Evolutionary conservation across 768 basidiomycete species (phyloP).

Genomic region (Xerocomus potaroensis): DNA sequence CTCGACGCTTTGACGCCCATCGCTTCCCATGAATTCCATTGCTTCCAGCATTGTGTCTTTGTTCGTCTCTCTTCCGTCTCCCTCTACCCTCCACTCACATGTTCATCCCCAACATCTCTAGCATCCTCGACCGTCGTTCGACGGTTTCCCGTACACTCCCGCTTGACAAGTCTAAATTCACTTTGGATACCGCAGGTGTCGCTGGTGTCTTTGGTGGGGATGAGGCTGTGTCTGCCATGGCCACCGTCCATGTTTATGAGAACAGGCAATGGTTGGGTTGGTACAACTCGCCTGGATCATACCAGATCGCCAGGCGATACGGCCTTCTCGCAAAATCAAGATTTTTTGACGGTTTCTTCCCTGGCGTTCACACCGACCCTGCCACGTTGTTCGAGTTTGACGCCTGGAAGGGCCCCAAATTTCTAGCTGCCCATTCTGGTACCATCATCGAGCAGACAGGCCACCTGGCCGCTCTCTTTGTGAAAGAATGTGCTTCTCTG

Average conservation of each 20-base stretch:
- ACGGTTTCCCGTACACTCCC: conserved; percentile 9
- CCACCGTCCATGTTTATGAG: not conserved
- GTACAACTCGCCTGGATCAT: not conserved
- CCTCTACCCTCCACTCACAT: conserved; percentile 12
- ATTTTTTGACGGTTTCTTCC: not conserved
- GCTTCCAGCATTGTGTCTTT: not conserved
- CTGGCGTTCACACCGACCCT: not conserved
- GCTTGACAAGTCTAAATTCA: conserved; percentile 11
- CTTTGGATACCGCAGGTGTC: not conserved
- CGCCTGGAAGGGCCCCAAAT: not conserved
- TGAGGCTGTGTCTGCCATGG: not conserved
- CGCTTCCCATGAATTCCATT: not conserved
- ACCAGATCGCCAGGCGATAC: not conserved
- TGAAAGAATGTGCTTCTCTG: not conserved
- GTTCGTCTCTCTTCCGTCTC: conserved; percentile 5
- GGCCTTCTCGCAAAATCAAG: not conserved
- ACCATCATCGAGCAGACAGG: not conserved
- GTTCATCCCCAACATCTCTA: conserved; percentile 18
- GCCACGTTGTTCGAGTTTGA: not conserved
- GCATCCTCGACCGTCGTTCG: conserved; percentile 12
- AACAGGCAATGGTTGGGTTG: not conserved
- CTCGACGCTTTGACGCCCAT: not conserved
- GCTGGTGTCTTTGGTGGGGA: not conserved
- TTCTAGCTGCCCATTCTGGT: not conserved
- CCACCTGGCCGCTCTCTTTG: not conserved